Percentiles rank a stretch among this genome's conserved stretches.
Conservation (phyloP, 176 grass and related monocot species). For the Oryza officinalis region DNA sequence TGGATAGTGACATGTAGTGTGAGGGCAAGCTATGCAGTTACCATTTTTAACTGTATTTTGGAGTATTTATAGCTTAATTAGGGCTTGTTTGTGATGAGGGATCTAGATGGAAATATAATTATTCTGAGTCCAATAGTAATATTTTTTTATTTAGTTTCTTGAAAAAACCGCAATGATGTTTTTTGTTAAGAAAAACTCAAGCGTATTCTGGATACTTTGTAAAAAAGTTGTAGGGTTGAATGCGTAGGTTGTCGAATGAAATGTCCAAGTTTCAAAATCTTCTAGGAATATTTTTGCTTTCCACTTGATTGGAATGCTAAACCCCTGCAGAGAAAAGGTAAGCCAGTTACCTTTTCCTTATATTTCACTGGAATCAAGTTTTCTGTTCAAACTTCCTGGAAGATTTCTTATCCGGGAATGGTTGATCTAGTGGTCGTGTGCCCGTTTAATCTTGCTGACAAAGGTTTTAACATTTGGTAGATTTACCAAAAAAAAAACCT, state of each 20-base stretch:
- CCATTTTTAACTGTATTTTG: not conserved
- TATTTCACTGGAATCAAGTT: conserved; percentile 4
- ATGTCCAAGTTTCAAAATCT: conserved; percentile 4
- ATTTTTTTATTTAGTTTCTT: not conserved
- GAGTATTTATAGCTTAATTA: conserved; percentile 1
- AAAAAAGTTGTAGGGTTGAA: not conserved
- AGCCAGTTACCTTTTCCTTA: not conserved
- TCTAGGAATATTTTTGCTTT: not conserved
- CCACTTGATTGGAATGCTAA: not conserved
- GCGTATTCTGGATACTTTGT: conserved; percentile 7
- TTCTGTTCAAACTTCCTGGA: not conserved
- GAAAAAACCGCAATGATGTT: not conserved
- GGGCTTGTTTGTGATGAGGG: not conserved
- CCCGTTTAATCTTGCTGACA: not conserved
- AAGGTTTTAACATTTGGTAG: not conserved
- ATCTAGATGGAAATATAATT: not conserved
- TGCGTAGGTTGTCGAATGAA: not conserved
- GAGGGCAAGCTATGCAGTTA: not conserved
- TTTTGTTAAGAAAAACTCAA: conserved; percentile 5
- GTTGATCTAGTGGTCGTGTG: not conserved
- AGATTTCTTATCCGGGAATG: not conserved
- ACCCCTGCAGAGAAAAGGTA: not conserved
- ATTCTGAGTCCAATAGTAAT: not conserved
- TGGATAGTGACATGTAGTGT: not conserved
- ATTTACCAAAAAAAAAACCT: not conserved